Evolutionary conservation across 805 yeast species (phyloP).

Genomic region (Kluyveromyces wickerhamii): DNA sequence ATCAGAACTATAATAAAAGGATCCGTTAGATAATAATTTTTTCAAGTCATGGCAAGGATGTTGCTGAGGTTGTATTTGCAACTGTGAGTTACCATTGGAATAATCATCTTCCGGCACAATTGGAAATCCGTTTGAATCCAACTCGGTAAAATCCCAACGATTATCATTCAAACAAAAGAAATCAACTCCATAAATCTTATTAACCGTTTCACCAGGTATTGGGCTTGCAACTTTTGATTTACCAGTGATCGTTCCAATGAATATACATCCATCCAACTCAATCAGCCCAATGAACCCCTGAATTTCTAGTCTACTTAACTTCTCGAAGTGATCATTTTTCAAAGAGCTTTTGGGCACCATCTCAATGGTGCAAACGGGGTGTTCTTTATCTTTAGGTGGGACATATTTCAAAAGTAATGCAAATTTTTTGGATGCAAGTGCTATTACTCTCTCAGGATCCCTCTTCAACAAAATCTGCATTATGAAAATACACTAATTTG

Average conservation of each 20-base stretch:
- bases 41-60: conserved; percentile 82
- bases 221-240: conserved; percentile 77
- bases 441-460: conserved; percentile 22
- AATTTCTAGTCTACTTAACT: conserved; percentile 38
- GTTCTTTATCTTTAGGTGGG: conserved; percentile 22
- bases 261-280: conserved; percentile 56
- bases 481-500: no score
- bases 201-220: conserved; percentile 66
- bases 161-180: conserved; percentile 65
- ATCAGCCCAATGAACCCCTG: conserved; percentile 78
- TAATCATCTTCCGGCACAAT: conserved; percentile 35
- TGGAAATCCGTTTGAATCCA: conserved; percentile 65
- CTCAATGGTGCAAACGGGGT: conserved; percentile 41
- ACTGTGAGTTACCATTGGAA: conserved; percentile 12
- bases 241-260: conserved; percentile 72
- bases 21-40: conserved; percentile 75
- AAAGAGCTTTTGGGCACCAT: conserved; percentile 35
- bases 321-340: conserved; percentile 33
- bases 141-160: conserved; percentile 72
- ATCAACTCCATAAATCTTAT: conserved; percentile 77
- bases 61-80: conserved; percentile 26
- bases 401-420: conserved; percentile 41
- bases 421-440: conserved; percentile 31
- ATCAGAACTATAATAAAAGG: conserved; percentile 86
- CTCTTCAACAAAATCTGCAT: conserved; percentile 22